These are phyloP conservation scores for Lizonia empirigonia DNA, from an alignment of 2,329 filamentous ascomycete species.

Conservation along the genomic window DNA sequence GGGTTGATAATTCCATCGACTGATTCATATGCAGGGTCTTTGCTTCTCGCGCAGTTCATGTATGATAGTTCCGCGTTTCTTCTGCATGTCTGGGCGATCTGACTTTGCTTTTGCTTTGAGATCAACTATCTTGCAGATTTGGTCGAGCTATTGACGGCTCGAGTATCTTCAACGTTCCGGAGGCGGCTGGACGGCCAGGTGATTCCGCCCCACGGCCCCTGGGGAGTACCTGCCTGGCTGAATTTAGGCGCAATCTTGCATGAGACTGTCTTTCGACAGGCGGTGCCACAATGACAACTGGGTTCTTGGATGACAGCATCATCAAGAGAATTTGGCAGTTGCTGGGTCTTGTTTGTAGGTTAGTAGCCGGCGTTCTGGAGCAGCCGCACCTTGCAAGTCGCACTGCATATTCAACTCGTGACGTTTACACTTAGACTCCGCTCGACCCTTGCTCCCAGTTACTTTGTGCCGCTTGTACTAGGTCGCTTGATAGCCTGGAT, in stretches of 20 bases:
- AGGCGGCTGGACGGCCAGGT: background rate
- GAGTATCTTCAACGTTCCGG: background rate
- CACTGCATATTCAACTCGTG: conserved; percentile 13
- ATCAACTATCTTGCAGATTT: background rate
- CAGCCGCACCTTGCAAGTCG: conserved; percentile 2
- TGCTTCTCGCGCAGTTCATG: background rate
- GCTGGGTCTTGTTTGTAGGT: background rate
- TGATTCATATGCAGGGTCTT: conserved; percentile 14
- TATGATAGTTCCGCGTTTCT: background rate
- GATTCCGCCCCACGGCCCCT: background rate
- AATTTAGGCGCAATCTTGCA: background rate
- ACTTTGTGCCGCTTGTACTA: conserved; percentile 1
- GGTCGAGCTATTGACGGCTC: background rate
- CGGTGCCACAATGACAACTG: conserved; percentile 6
- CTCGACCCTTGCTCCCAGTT: conserved; percentile 4
- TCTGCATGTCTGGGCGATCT: background rate
- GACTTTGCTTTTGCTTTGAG: background rate
- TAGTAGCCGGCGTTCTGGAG: conserved; percentile 4
- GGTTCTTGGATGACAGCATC: conserved; percentile 7
- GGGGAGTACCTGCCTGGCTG: conserved; percentile 12
- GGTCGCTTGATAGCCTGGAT: conserved; percentile 5
- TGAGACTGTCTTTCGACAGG: background rate
- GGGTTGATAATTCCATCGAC: background rate
- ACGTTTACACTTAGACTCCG: conserved; percentile 1
- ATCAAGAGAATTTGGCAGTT: background rate